Evolutionary conservation across 306 rosid species (phyloP).

Genomic region (Astragalus glycyphyllos): DNA sequence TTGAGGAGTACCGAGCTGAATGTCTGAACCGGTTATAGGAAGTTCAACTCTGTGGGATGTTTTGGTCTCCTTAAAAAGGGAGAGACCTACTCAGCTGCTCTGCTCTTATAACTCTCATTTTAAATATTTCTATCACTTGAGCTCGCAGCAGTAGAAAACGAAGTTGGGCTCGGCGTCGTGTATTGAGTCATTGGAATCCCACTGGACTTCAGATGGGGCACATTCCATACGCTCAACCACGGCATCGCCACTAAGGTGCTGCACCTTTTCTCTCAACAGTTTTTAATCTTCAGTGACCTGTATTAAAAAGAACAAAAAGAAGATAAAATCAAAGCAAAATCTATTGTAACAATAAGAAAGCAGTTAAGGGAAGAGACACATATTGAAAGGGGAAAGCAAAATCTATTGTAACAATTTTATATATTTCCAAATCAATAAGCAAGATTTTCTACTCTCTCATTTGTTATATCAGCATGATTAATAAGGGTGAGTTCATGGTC

Average conservation of each 20-base stretch:
- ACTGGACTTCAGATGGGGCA: conserved; percentile 75
- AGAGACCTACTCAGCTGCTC: conserved; percentile 68
- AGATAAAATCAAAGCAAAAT: conserved; percentile 22
- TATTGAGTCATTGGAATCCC: conserved; percentile 42
- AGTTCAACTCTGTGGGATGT: conserved; percentile 37
- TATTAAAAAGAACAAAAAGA: conserved; percentile 17
- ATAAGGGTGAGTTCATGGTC: background rate
- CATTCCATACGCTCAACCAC: conserved; percentile 84
- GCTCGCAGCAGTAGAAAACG: conserved; percentile 46
- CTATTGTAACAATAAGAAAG: conserved; percentile 33
- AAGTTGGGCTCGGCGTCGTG: conserved; percentile 52
- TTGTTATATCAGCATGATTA: conserved; percentile 5
- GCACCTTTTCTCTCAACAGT: conserved; percentile 84
- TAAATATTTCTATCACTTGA: conserved; percentile 48
- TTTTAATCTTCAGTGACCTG: conserved; percentile 83
- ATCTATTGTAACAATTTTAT: too few species aligned
- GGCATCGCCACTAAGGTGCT: conserved; percentile 83
- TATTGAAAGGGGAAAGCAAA: conserved; percentile 2
- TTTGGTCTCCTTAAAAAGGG: conserved; percentile 73
- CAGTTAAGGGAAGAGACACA: conserved; percentile 18
- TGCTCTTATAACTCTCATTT: conserved; percentile 42
- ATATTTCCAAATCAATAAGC: background rate
- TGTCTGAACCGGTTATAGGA: conserved; percentile 47
- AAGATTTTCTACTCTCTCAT: background rate
- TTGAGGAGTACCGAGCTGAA: conserved; percentile 48